A percentile compares a stretch with the other conserved stretches of the same genome.
Evolutionary conservation across 805 yeast species (phyloP).

Genomic region (Pichia deserticola): DNA sequence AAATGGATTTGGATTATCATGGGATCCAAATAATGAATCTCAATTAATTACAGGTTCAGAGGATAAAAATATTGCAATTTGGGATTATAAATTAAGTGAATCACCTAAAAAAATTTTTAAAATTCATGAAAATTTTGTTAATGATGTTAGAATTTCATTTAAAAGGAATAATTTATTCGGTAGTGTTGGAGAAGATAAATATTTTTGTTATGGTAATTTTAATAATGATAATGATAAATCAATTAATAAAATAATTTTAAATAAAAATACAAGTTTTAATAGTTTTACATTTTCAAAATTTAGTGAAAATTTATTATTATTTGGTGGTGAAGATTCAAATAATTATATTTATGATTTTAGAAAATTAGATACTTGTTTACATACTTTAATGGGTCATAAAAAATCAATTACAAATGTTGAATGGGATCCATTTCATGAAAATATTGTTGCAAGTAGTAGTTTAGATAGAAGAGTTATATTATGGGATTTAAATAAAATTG

Average conservation of each 20-base stretch:
- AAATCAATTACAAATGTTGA: constrained; percentile 64
- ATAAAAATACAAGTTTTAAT: constrained; percentile 39
- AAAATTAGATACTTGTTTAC: constrained; percentile 36
- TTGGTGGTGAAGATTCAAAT: constrained; percentile 64
- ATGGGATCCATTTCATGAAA: constrained; percentile 73
- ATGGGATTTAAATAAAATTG: constrained; percentile 77
- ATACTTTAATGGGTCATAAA: constrained; percentile 75
- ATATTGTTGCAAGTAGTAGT: constrained; percentile 69
- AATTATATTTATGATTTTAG: constrained; percentile 61
- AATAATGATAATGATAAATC: constrained; percentile 27
- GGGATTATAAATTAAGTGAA: constrained; percentile 36
- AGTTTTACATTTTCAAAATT: constrained; percentile 59
- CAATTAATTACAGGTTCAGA: constrained; percentile 56
- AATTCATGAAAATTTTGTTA: constrained; percentile 53
- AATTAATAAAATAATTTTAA: constrained; percentile 19
- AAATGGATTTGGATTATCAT: constrained; percentile 71
- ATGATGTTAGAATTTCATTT: constrained; percentile 69
- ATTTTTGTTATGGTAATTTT: constrained; percentile 47
- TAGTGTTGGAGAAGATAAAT: constrained; percentile 66
- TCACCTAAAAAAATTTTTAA: constrained; percentile 18
- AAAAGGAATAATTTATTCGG: constrained; percentile 49
- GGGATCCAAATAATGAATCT: constrained; percentile 47
- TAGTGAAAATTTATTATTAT: constrained; percentile 52
- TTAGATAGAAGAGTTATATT: constrained; percentile 69
- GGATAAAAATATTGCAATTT: constrained; percentile 54